Evolutionary conservation across 352 stramenopile species (phyloP).

Genomic region (Phytophthora palmivora): DNA sequence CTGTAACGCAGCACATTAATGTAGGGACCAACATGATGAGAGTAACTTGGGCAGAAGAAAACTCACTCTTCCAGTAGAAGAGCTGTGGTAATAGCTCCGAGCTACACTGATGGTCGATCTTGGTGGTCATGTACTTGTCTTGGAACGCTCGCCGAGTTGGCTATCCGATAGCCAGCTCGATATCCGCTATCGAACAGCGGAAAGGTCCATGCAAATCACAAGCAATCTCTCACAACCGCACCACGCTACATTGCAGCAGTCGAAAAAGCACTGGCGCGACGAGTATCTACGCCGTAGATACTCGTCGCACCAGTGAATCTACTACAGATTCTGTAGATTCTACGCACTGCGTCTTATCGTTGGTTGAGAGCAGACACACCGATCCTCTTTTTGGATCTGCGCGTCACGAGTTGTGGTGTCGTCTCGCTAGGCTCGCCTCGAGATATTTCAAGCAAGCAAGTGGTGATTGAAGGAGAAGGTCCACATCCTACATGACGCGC

Average conservation of each 20-base stretch:
- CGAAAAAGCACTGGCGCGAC: constrained; percentile 12
- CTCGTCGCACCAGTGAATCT: too few relatives aligned
- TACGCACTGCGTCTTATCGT: constrained; percentile 9
- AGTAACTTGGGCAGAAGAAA: too few relatives aligned
- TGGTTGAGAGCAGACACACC: constrained; percentile 21
- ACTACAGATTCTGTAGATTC: too few relatives aligned
- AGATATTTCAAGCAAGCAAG: constrained; percentile 31
- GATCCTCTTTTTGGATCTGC: constrained; percentile 18
- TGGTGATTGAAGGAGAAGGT: constrained; percentile 5
- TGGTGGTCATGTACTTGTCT: too few relatives aligned
- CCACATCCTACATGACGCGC: constrained; percentile 10
- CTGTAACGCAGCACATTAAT: too few relatives aligned
- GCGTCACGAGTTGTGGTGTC: constrained; percentile 20
- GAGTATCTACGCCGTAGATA: too few relatives aligned
- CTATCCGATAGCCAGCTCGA: too few relatives aligned
- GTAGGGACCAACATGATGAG: too few relatives aligned
- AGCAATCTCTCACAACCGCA: constrained; percentile 3
- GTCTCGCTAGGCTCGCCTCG: constrained; percentile 14
- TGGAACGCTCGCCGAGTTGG: constrained; percentile 1
- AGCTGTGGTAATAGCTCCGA: too few relatives aligned
- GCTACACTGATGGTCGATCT: too few relatives aligned
- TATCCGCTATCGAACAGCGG: constrained; percentile 34
- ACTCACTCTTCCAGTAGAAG: too few relatives aligned
- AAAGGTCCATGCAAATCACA: constrained; percentile 27
- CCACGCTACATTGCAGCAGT: constrained; percentile 18